phyloP scores from a whole-genome alignment of 139 green algal species.

The Chlamydomonas sp. region DNA sequence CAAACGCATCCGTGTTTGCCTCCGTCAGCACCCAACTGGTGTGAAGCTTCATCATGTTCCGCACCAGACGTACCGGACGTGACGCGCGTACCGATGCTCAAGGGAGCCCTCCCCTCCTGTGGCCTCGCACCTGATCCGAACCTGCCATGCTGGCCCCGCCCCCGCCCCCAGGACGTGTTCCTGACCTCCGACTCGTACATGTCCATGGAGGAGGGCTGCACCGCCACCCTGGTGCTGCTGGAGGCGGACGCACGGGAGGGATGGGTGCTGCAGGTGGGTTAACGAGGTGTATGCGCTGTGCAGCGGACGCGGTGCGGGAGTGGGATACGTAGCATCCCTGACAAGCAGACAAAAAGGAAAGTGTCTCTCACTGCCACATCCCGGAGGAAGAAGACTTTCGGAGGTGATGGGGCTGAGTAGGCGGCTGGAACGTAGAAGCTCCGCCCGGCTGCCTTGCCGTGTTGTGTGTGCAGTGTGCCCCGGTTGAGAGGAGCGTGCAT shows the following conservation, averaged over 20 bases:
- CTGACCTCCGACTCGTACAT: conserved; percentile 52
- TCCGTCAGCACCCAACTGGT: background rate
- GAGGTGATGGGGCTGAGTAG: too few relatives aligned
- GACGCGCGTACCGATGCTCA: background rate
- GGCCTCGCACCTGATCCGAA: background rate
- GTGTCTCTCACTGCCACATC: too few relatives aligned
- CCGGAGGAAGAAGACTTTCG: too few relatives aligned
- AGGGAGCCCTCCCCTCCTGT: background rate
- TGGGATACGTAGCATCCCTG: background rate
- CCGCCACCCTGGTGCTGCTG: conserved; percentile 57
- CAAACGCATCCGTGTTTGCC: background rate
- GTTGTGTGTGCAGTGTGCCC: too few relatives aligned
- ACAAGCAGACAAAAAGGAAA: too few relatives aligned
- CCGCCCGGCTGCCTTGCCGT: too few relatives aligned
- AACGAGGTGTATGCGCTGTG: background rate
- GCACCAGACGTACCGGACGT: background rate
- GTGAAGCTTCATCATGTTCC: too few relatives aligned
- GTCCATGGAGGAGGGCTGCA: conserved; percentile 65
- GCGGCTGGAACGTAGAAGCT: too few relatives aligned
- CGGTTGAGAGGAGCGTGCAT: too few relatives aligned
- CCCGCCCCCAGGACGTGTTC: conserved; percentile 16
- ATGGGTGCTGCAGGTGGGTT: conserved; percentile 36
- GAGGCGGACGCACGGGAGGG: conserved; percentile 13
- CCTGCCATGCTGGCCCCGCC: background rate
- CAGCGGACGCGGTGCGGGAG: background rate